Conservation (phyloP, 2,329 filamentous ascomycete genomes). For the Colletotrichum sublineola region DNA sequence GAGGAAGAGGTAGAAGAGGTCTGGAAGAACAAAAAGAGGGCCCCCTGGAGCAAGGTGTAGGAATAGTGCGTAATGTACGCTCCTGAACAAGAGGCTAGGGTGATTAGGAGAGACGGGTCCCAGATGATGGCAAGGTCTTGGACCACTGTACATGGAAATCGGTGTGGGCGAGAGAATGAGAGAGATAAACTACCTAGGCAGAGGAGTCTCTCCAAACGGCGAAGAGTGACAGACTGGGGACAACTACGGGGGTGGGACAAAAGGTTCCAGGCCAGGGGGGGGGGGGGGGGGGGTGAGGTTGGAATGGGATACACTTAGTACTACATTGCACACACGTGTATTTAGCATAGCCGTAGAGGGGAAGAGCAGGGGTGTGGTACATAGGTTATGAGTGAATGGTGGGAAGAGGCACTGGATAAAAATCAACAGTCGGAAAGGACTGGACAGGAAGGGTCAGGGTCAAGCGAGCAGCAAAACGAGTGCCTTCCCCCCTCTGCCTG, state of each 20-base stretch:
- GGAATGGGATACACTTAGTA: background rate
- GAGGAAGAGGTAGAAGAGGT: conserved; percentile 39
- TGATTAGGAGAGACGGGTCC: conserved; percentile 21
- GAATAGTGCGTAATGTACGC: conserved; percentile 2
- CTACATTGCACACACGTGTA: background rate
- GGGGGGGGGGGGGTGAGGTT: background rate
- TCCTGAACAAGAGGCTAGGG: conserved; percentile 20
- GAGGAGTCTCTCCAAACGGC: conserved; percentile 11
- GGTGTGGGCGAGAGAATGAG: background rate
- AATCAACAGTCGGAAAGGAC: background rate
- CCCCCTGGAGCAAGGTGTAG: conserved; percentile 15
- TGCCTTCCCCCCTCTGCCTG: background rate
- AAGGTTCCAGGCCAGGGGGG: conserved; percentile 4
- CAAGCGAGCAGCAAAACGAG: background rate
- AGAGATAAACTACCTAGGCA: conserved; percentile 12
- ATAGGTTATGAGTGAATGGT: background rate
- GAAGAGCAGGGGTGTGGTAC: conserved; percentile 12
- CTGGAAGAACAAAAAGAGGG: conserved; percentile 35
- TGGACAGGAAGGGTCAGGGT: background rate
- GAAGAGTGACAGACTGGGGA: conserved; percentile 30
- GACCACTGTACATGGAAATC: conserved; percentile 1
- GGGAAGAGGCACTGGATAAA: background rate
- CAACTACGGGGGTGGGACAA: conserved; percentile 8
- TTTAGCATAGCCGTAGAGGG: background rate
- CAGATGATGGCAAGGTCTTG: conserved; percentile 12